Base-by-base conservation (phyloP, 2,329 filamentous ascomycete species). In the Botrytis cinerea region DNA sequence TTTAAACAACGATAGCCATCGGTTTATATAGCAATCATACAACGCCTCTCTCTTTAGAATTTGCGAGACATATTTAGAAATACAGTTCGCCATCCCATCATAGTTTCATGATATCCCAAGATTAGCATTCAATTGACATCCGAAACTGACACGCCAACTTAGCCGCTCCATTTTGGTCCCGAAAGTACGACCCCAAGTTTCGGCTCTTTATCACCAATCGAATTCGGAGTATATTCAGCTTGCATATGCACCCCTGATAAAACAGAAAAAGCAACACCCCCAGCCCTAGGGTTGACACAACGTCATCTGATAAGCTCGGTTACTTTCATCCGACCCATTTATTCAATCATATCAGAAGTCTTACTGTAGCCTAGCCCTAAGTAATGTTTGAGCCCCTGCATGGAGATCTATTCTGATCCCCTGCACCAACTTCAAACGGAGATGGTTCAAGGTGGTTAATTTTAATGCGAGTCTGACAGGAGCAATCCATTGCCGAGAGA, bases 241-340 rank as follows among this genome's bases (percentile, higher is more conserved):
- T 51, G 59, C 46, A 51, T 54, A 32, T 40, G 22, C 18, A 51
- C 28, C 38, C n/a, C 14, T 9, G 25, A n/a, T 20, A 61, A 71
- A 35, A 43, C 35, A 71, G 38, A 22, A 48, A 51, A 25, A 72
- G 46, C 40, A 51, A 54, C 54, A n/a, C 43, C 48, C 12, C 40
- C 28, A 69, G 25, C 62, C 45, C 57, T 60, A 68, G 48, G 40
- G 51, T 54, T 69, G 71, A 69, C 9, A 8, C 18, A 59, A 22
- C 7, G 28, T 32, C 71, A 48, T 68, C 51, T 68, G 62, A 72
- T 60, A 68, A 46, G 62, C 22, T 68, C 51, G 71, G 62, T 20
- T 71, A 51, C 45, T 71, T 35, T 63, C 40, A 62, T 38, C 51
- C 43, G 57, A 62, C 48, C 57, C 25, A n/a, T 22, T 28, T 10